Evolutionary conservation across 352 stramenopile genomes (phyloP).

Genomic region (Pythium pyrilobum): DNA sequence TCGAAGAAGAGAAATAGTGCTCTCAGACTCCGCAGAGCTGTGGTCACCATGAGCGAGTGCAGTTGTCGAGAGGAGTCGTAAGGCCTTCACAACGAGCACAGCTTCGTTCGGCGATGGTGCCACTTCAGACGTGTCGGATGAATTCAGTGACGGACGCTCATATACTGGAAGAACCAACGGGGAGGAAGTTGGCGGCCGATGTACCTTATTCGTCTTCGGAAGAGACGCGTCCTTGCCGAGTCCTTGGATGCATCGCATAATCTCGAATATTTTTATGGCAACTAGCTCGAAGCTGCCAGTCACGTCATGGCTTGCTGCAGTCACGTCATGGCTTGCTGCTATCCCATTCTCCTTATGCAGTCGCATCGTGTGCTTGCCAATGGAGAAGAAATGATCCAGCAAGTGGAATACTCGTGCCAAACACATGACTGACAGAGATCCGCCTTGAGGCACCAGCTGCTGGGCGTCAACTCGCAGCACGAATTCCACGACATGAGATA

Average conservation of each 20-base stretch:
- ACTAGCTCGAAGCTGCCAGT: not conserved
- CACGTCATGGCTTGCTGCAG: conserved; percentile 29
- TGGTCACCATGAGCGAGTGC: not conserved
- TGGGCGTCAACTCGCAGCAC: conserved; percentile 33
- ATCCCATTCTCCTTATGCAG: conserved; percentile 7
- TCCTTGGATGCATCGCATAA: too few species aligned
- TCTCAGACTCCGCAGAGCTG: not conserved
- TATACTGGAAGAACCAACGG: not conserved
- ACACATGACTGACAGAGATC: conserved; percentile 55
- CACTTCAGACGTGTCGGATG: not conserved
- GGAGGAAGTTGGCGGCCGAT: not conserved
- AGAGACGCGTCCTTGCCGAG: too few species aligned
- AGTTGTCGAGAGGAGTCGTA: conserved; percentile 12
- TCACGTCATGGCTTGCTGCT: too few species aligned
- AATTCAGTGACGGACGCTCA: not conserved
- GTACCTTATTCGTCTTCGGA: too few species aligned
- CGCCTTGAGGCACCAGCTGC: conserved; percentile 28
- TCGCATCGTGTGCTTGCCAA: conserved; percentile 27
- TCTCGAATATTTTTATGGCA: conserved; percentile 4
- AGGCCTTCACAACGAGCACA: conserved; percentile 18
- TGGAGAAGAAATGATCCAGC: conserved; percentile 60
- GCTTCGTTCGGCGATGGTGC: conserved; percentile 1
- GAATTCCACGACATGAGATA: conserved; percentile 46
- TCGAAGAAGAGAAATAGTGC: not conserved
- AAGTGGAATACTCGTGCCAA: conserved; percentile 67